A percentile compares a stretch with the other conserved stretches of the same genome.
These are phyloP conservation scores for Paracoccidioides lutzii DNA, from an alignment of 2,329 filamentous ascomycete species.

Conservation along the genomic window DNA sequence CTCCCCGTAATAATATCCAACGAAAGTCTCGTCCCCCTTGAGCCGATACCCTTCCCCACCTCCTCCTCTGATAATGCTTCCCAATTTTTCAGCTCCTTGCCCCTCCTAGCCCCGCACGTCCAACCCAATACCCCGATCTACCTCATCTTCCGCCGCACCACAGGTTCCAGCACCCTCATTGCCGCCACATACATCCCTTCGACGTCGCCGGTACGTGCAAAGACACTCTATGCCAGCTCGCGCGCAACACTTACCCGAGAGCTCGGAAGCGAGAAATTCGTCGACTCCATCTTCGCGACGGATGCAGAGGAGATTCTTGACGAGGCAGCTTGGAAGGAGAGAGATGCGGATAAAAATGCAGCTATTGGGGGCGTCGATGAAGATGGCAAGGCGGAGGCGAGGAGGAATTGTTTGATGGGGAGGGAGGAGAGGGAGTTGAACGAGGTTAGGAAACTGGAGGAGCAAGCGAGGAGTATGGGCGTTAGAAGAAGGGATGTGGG, in stretches of 20 bases:
- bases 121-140: slow-evolving; percentile 45
- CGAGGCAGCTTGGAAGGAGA: slow-evolving; percentile 41
- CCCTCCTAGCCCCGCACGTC: slow-evolving; percentile 38
- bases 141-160: slow-evolving; percentile 43
- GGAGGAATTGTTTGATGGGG: slow-evolving; percentile 43
- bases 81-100: slow-evolving; percentile 40
- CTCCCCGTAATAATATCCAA: slow-evolving; percentile 32
- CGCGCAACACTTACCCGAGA: slow-evolving; percentile 47
- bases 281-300: slow-evolving; percentile 41
- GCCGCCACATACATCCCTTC: slow-evolving; percentile 53
- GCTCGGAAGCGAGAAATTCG: slow-evolving; percentile 49
- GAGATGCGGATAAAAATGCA: slow-evolving; percentile 34
- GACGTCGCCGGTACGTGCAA: slow-evolving; percentile 47
- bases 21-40: slow-evolving; percentile 30
- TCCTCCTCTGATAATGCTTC: slow-evolving; percentile 18
- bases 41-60: slow-evolving; percentile 28
- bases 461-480: slow-evolving; percentile 41
- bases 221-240: slow-evolving; percentile 55
- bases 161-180: slow-evolving; percentile 28
- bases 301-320: slow-evolving; percentile 44
- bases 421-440: slow-evolving; percentile 47
- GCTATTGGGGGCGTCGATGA: slow-evolving; percentile 11
- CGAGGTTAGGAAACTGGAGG: slow-evolving; percentile 47
- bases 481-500: slow-evolving; percentile 36
- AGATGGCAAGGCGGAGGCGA: slow-evolving; percentile 14